A percentile compares a stretch with the other conserved stretches of the same genome.
phyloP scores from a whole-genome alignment of 495 filamentous ascomycete genomes.

The Aspergillus haitiensis region DNA sequence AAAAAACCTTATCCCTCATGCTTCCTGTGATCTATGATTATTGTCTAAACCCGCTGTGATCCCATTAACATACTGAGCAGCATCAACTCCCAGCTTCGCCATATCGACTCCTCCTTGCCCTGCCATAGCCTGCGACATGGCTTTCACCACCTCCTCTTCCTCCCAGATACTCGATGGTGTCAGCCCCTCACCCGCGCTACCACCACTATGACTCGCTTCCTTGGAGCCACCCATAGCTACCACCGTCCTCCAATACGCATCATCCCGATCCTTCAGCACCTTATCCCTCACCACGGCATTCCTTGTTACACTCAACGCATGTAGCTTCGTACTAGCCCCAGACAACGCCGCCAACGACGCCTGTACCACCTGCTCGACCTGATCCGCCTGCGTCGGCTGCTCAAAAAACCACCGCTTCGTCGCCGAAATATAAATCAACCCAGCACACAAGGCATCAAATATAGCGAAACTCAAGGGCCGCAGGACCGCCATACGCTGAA shows the following conservation, averaged over 20 bases:
- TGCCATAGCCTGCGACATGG: constrained; percentile 50
- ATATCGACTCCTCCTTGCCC: constrained; percentile 51
- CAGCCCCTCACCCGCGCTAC: constrained; percentile 23
- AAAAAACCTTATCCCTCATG: not conserved
- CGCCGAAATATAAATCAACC: constrained; percentile 66
- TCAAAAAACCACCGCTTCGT: constrained; percentile 70
- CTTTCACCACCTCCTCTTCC: constrained; percentile 56
- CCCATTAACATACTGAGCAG: constrained; percentile 46
- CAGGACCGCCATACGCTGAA: constrained; percentile 62
- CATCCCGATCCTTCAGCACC: constrained; percentile 52
- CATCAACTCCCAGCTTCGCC: constrained; percentile 44
- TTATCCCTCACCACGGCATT: constrained; percentile 61
- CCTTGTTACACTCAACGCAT: constrained; percentile 53
- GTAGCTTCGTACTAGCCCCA: constrained; percentile 49
- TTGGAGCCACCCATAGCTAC: constrained; percentile 36
- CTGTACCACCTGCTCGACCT: constrained; percentile 42
- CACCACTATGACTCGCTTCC: constrained; percentile 31
- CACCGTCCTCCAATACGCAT: constrained; percentile 59
- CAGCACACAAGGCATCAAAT: constrained; percentile 60
- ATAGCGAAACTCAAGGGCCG: constrained; percentile 60
- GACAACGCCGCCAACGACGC: constrained; percentile 44
- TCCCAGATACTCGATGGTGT: constrained; percentile 47
- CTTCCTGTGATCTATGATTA: constrained; percentile 1
- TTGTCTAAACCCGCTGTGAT: constrained; percentile 43
- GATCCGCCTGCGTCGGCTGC: constrained; percentile 52